A percentile compares a stretch with the other conserved stretches of the same genome.
phyloP scores from a whole-genome alignment of 1,139 yeast genomes.

The Debaryomyces fabryi region DNA sequence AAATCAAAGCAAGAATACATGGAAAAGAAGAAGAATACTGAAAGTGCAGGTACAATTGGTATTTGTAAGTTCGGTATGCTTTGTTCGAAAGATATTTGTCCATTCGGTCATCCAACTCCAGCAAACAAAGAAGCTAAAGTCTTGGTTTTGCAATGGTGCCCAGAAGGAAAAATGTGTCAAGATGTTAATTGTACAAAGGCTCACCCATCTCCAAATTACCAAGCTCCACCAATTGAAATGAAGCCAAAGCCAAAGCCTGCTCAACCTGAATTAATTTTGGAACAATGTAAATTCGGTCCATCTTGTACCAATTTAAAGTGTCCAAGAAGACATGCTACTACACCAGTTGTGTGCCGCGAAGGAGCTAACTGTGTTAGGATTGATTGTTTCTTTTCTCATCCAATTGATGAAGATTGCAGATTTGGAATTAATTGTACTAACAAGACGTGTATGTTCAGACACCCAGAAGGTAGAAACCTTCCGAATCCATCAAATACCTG shows the following conservation, averaged over 20 bases:
- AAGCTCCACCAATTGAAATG: constrained; percentile 32
- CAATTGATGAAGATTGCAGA: constrained; percentile 75
- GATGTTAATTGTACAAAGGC: constrained; percentile 68
- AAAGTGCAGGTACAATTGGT: constrained; percentile 46
- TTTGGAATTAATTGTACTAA: constrained; percentile 77
- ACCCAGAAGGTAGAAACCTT: constrained; percentile 70
- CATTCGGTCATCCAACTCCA: constrained; percentile 91
- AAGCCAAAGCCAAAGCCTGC: constrained; percentile 19
- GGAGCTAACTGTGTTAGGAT: constrained; percentile 76
- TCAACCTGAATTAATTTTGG: constrained; percentile 56
- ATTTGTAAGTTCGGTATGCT: constrained; percentile 75
- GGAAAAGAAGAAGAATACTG: constrained; percentile 40
- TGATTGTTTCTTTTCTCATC: constrained; percentile 84
- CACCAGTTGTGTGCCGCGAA: constrained; percentile 74
- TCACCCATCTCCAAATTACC: constrained; percentile 72
- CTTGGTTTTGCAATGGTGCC: constrained; percentile 73
- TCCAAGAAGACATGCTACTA: constrained; percentile 81
- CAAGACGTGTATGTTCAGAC: constrained; percentile 68
- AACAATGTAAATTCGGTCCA: constrained; percentile 78
- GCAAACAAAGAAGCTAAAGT: constrained; percentile 76
- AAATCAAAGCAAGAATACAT: constrained; percentile 54
- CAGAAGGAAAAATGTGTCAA: constrained; percentile 64
- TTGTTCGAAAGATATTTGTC: constrained; percentile 78
- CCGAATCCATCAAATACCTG: constrained; percentile 41
- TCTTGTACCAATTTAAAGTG: constrained; percentile 78